Evolutionary conservation across 495 filamentous ascomycete species (phyloP).

Genomic region (Rhypophila decipiens): DNA sequence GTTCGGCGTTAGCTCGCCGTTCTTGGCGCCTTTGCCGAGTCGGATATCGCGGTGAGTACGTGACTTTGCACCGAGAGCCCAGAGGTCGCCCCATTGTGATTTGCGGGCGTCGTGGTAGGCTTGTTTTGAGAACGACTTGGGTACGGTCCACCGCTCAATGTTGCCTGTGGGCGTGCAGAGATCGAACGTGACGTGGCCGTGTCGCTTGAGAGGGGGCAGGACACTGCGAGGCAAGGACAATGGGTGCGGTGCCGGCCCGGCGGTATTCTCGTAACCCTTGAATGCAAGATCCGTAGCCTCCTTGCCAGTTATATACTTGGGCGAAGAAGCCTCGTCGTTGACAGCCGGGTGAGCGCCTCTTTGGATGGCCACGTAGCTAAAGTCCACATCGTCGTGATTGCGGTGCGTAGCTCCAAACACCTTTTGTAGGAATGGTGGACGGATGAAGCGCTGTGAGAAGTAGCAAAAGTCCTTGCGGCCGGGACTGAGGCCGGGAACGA

Average conservation of each 20-base stretch:
- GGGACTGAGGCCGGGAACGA: constrained; percentile 53
- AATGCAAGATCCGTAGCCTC: constrained; percentile 30
- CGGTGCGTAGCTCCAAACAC: constrained; percentile 59
- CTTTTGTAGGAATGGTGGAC: constrained; percentile 74
- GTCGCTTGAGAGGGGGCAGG: constrained; percentile 75
- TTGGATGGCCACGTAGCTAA: constrained; percentile 83
- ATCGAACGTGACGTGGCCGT: constrained; percentile 82
- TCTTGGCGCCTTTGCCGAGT: constrained; percentile 42
- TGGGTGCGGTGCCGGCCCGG: constrained; percentile 38
- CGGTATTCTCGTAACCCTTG: constrained; percentile 31
- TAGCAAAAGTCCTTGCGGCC: constrained; percentile 86
- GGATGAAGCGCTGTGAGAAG: constrained; percentile 81
- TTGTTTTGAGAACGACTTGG: constrained; percentile 68
- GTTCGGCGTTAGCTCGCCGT: constrained; percentile 2
- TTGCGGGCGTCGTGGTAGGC: constrained; percentile 92
- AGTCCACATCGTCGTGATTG: constrained; percentile 87
- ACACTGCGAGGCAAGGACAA: constrained; percentile 73
- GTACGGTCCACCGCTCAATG: constrained; percentile 93
- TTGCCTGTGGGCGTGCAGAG: constrained; percentile 79
- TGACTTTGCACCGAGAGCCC: constrained; percentile 93
- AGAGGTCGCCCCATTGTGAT: constrained; percentile 84
- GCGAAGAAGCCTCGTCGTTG: background rate
- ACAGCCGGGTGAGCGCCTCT: constrained; percentile 47
- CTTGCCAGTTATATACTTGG: constrained; percentile 13
- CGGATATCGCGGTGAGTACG: constrained; percentile 54